Percentiles rank a stretch among this genome's conserved stretches.
Conservation (phyloP, 352 stramenopile species). For the Achlya hypogyna region DNA sequence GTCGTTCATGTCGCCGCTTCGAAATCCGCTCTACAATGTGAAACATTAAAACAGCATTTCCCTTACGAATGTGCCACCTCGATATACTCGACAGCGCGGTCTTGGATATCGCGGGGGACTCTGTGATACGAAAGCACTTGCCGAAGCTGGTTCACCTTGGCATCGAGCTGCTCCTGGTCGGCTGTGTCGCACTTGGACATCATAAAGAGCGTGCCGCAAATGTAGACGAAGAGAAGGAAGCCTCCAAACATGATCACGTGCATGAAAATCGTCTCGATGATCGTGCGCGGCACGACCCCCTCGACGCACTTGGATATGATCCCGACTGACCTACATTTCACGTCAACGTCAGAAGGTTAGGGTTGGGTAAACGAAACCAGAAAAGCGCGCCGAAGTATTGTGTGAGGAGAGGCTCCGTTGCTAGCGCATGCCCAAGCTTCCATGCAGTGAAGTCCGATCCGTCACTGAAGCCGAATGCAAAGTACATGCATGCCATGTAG, state of each 20-base stretch:
- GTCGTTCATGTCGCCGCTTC: conserved; percentile 7
- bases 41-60: not conserved
- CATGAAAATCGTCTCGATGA: conserved; percentile 45
- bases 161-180: not conserved
- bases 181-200: conserved; percentile 34
- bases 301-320: conserved; percentile 8
- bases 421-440: not conserved
- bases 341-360: not conserved
- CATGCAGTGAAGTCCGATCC: not conserved
- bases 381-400: conserved; percentile 15
- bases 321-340: conserved; percentile 1
- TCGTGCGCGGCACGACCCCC: conserved; percentile 23
- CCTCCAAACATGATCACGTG: conserved; percentile 44
- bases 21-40: not conserved
- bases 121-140: conserved; percentile 12
- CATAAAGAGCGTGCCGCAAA: conserved; percentile 67
- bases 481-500: conserved; percentile 2
- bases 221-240: conserved; percentile 56
- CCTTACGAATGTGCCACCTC: not conserved
- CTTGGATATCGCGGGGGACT: not conserved
- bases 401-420: not conserved
- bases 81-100: conserved; percentile 17
- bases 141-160: conserved; percentile 14
- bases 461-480: not conserved
- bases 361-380: not conserved